These are phyloP conservation scores for Ophiostoma ulmi DNA, from an alignment of 2,329 filamentous ascomycete genomes.

Conservation along the genomic window DNA sequence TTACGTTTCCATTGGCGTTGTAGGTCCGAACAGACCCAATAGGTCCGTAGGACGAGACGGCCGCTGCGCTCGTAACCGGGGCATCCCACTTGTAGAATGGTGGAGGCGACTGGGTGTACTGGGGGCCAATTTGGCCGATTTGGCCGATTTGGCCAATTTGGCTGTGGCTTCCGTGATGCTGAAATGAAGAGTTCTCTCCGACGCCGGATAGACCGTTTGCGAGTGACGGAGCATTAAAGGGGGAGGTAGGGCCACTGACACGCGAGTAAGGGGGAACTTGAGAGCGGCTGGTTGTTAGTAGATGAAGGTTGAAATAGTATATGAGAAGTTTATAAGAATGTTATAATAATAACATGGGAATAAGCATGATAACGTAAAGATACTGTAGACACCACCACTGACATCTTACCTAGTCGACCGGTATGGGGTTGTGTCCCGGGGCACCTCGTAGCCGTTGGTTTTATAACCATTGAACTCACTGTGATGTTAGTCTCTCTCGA, in stretches of 20 bases:
- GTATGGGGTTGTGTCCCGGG: conserved; percentile 29
- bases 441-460: conserved; percentile 34
- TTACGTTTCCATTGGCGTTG: conserved; percentile 13
- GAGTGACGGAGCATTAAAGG: conserved; percentile 22
- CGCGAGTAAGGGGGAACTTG: conserved; percentile 43
- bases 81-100: conserved; percentile 26
- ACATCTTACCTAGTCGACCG: conserved; percentile 34
- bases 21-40: conserved; percentile 29
- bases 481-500: conserved; percentile 13
- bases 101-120: conserved; percentile 25
- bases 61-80: conserved; percentile 15
- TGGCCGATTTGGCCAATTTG: background rate
- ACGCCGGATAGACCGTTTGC: conserved; percentile 37
- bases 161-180: conserved; percentile 36
- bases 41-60: conserved; percentile 24
- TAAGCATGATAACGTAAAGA: background rate
- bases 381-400: background rate
- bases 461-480: conserved; percentile 37
- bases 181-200: conserved; percentile 28
- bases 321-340: background rate
- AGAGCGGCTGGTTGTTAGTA: conserved; percentile 25
- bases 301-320: too few species aligned
- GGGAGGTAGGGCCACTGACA: conserved; percentile 32
- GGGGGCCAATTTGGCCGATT: conserved; percentile 8
- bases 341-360: background rate